Evolutionary conservation across 805 yeast genomes (phyloP).

Genomic region (Hanseniaspora vineae): DNA sequence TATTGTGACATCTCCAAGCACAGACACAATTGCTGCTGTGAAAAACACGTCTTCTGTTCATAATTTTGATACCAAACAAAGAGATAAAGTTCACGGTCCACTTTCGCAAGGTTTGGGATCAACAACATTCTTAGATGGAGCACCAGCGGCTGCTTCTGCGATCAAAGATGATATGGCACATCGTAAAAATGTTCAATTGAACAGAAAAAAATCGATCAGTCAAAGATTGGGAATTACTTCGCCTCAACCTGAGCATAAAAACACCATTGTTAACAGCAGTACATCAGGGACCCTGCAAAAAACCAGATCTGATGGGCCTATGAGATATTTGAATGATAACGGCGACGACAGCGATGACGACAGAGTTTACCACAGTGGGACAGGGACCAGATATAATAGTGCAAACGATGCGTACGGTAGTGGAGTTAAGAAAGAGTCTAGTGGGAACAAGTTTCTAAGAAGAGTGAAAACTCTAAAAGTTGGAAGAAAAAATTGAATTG

Average conservation of each 20-base stretch:
- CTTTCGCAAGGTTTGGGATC: constrained; percentile 83
- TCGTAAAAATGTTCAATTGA: constrained; percentile 29
- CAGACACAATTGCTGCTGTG: constrained; percentile 27
- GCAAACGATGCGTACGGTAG: constrained; percentile 7
- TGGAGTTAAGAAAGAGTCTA: constrained; percentile 14
- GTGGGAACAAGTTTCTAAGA: constrained; percentile 51
- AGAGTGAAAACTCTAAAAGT: constrained; percentile 87
- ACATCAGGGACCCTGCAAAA: constrained; percentile 7
- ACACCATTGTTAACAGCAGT: constrained; percentile 4
- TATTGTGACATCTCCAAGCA: background rate
- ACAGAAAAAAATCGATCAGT: constrained; percentile 74
- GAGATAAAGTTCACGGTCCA: constrained; percentile 69
- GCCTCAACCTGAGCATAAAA: constrained; percentile 16
- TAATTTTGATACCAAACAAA: constrained; percentile 58
- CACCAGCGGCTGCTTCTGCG: constrained; percentile 65
- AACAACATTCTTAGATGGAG: constrained; percentile 88
- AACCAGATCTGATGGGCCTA: constrained; percentile 1
- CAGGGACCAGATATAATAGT: constrained; percentile 19
- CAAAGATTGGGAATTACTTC: constrained; percentile 38
- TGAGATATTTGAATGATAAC: constrained; percentile 7
- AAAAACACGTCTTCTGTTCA: constrained; percentile 39
- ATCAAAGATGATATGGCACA: constrained; percentile 25
- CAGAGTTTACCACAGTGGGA: constrained; percentile 12
- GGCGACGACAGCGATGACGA: constrained; percentile 19
- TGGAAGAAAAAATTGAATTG: constrained; percentile 27